Percentiles rank a stretch among this genome's conserved stretches.
These are phyloP conservation scores for Syncephalastrum contaminatum DNA, from an alignment of 371 early-diverging fungal genomes.

Conservation along the genomic window DNA sequence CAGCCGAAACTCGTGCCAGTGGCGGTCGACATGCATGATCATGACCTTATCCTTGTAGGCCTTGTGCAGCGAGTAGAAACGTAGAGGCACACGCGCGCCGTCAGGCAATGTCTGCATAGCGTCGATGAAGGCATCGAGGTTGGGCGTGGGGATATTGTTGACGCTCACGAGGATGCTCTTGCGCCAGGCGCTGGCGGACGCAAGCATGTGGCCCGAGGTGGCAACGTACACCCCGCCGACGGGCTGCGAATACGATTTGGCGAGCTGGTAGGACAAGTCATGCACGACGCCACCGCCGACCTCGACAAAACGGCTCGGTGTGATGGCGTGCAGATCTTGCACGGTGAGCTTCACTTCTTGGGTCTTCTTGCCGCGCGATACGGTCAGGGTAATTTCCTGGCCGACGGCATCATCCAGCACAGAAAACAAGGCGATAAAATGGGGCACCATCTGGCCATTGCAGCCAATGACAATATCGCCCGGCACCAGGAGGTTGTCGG, in stretches of 20 bases:
- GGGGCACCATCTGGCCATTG: constrained; percentile 57
- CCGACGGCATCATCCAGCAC: constrained; percentile 73
- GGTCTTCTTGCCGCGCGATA: constrained; percentile 70
- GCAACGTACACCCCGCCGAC: constrained; percentile 82
- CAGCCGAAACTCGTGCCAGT: constrained; percentile 80
- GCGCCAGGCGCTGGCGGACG: constrained; percentile 57
- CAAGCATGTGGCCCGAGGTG: constrained; percentile 68
- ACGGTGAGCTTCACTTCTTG: constrained; percentile 51
- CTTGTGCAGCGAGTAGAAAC: constrained; percentile 69
- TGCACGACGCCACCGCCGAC: constrained; percentile 86
- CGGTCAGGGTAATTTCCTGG: constrained; percentile 48
- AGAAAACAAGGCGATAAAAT: constrained; percentile 68
- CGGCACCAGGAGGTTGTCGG: constrained; percentile 58
- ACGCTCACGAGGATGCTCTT: constrained; percentile 65
- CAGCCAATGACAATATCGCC: constrained; percentile 73
- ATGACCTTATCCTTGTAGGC: constrained; percentile 67
- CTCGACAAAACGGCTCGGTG: constrained; percentile 74
- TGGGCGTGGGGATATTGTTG: constrained; percentile 69
- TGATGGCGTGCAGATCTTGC: constrained; percentile 77
- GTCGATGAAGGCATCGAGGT: constrained; percentile 73
- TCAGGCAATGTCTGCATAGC: constrained; percentile 69
- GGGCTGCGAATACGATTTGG: constrained; percentile 70
- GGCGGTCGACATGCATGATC: constrained; percentile 77
- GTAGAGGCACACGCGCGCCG: constrained; percentile 77
- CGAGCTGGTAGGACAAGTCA: constrained; percentile 85